Base-by-base conservation (phyloP, 2,329 filamentous ascomycete species). In the Pseudogymnoascus sp. region DNA sequence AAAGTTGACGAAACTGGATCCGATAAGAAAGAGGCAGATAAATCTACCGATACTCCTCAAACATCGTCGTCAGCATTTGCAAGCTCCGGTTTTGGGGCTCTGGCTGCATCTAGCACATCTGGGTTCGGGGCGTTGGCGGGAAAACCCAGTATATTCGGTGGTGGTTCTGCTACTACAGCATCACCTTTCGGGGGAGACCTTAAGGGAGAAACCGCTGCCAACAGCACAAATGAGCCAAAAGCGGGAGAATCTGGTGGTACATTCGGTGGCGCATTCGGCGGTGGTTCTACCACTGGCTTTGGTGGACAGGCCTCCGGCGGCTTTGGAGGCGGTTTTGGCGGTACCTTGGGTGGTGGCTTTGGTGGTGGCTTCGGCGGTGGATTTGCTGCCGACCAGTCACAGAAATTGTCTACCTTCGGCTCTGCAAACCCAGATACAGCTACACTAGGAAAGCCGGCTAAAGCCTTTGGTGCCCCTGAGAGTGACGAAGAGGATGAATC, bases 381-480 rank as follows among this genome's bases (percentile, higher is more conserved):
- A 28, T 63, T 67, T 47, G 69, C 69, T 70, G 4, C 54, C 12
- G n/a, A 30, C 22, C 39, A 34, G n/a, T 28, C 58, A 41, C 57
- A 54, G 14, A 37, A 38, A 20, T 57, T 60, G 18, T 41, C 37
- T 28, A 57, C 37, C 4, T 61, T 75, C 74, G 11, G 74, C 81
- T 38, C 47, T 7, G 47, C 47, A 20, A 32, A 54, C 47, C 47
- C 80, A 78, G 57, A 39, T 28, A 37, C 57, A 5, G 3, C 18
- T 20, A 38, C 14, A 68, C 82, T 77, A 62, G 79, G 79, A 63
- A 89, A 89, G 71, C 79, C 84, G 12, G 79, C 81, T 3, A 90
- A 84, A 73, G 82, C 90, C 0, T 94, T 96, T 70, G 91, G 91
- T 32, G 88, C 90, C 11, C 83, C 89, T 1, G 85, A 86, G 38